phyloP scores from a whole-genome alignment of 2,329 filamentous ascomycete genomes.

The Didymella sp. region DNA sequence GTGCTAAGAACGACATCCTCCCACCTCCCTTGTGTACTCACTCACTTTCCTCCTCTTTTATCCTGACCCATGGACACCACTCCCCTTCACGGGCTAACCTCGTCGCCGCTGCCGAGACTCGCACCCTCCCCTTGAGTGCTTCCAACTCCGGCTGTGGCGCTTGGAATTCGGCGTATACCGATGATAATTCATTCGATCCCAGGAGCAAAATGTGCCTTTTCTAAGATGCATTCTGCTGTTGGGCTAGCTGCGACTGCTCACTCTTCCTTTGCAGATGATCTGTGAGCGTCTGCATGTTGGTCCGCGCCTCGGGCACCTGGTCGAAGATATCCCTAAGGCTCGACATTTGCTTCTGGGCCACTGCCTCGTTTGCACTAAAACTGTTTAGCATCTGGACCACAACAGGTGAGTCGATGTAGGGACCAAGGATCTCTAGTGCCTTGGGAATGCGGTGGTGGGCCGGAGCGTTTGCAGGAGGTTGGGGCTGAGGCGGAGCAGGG shows the following conservation, averaged over 20 bases:
- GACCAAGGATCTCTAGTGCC: constrained; percentile 53
- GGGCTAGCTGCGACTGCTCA: neutral
- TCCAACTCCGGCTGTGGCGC: neutral
- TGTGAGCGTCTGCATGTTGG: constrained; percentile 56
- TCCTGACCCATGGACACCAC: neutral
- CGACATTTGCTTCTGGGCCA: constrained; percentile 67
- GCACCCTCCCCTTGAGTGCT: neutral
- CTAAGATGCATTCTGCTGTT: constrained; percentile 10
- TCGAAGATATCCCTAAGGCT: constrained; percentile 74
- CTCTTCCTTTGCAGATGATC: constrained; percentile 31
- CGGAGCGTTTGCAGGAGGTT: constrained; percentile 20
- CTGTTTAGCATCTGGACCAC: constrained; percentile 49
- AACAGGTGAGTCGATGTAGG: constrained; percentile 52
- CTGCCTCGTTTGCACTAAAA: constrained; percentile 39
- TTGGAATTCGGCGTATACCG: neutral
- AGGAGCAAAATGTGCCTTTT: neutral
- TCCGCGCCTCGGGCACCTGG: constrained; percentile 68
- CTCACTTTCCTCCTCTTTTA: neutral
- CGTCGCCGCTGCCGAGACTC: neutral
- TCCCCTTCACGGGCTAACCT: neutral
- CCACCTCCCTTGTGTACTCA: neutral
- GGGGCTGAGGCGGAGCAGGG: constrained; percentile 5
- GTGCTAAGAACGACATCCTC: constrained; percentile 6
- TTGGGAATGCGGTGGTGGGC: constrained; percentile 46
- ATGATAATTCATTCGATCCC: neutral